Evolutionary conservation across 2,329 filamentous ascomycete species (phyloP).

Genomic region (Pseudocercospora pini-densiflorae): DNA sequence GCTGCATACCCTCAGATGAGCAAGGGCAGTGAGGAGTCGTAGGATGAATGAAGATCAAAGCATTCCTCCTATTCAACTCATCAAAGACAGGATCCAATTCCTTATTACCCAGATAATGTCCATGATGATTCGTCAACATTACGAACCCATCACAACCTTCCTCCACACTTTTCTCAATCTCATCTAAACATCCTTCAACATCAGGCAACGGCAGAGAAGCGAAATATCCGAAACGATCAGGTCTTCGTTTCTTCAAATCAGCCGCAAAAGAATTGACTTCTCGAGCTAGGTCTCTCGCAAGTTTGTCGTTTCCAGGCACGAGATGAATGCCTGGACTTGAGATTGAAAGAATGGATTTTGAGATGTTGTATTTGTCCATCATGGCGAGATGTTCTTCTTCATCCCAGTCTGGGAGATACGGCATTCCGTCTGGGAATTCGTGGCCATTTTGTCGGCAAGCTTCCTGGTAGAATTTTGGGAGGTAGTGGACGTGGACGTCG

Average conservation of each 20-base stretch:
- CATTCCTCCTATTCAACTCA: slow-evolving; percentile 52
- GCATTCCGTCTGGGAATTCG: slow-evolving; percentile 56
- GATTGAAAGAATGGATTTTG: slow-evolving; percentile 59
- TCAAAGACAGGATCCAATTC: slow-evolving; percentile 54
- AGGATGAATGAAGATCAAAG: slow-evolving; percentile 60
- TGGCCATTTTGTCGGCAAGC: slow-evolving; percentile 49
- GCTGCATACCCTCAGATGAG: slow-evolving; percentile 23
- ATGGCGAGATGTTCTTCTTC: slow-evolving; percentile 52
- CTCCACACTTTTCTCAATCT: slow-evolving; percentile 51
- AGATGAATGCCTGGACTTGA: slow-evolving; percentile 59
- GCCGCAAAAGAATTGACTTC: slow-evolving; percentile 49
- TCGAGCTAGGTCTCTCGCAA: slow-evolving; percentile 46
- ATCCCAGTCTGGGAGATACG: slow-evolving; percentile 50
- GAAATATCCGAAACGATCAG: slow-evolving; percentile 57
- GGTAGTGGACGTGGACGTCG: slow-evolving; percentile 56
- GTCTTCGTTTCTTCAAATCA: slow-evolving; percentile 42
- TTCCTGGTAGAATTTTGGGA: slow-evolving; percentile 49
- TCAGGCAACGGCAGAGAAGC: slow-evolving; percentile 59
- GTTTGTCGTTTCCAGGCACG: slow-evolving; percentile 42
- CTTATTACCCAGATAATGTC: slow-evolving; percentile 56
- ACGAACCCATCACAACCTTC: slow-evolving; percentile 57
- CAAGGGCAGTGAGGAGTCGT: slow-evolving; percentile 53
- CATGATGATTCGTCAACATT: slow-evolving; percentile 58
- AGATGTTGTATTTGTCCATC: slow-evolving; percentile 56
- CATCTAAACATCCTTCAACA: slow-evolving; percentile 51